phyloP scores from a whole-genome alignment of 129 eudicot species.

The Dittrichia graveolens region DNA sequence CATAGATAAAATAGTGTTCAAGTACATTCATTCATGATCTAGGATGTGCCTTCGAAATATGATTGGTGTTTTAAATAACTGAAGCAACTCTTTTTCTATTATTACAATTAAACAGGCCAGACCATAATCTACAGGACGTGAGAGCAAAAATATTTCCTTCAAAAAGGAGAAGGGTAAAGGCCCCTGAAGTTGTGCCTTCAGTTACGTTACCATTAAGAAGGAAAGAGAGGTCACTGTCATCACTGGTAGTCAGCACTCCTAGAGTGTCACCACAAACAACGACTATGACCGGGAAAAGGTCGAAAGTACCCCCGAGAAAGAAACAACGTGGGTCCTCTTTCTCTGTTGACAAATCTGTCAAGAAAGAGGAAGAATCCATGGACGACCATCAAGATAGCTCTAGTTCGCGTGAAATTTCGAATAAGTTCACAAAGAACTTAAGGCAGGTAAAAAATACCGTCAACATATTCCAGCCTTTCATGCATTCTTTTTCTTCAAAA shows the following conservation, averaged over 20 bases:
- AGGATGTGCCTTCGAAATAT: not conserved
- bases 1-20: conserved; percentile 7
- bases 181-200: conserved; percentile 61
- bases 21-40: not conserved
- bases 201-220: conserved; percentile 64
- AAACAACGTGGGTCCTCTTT: conserved; percentile 59
- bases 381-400: conserved; percentile 75
- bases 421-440: conserved; percentile 59
- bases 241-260: conserved; percentile 77
- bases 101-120: conserved; percentile 63
- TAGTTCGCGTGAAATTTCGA: conserved; percentile 63
- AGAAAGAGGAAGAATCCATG: conserved; percentile 66
- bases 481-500: conserved; percentile 22
- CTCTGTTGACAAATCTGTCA: conserved; percentile 59
- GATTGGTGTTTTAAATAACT: conserved; percentile 2
- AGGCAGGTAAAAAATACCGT: conserved; percentile 56
- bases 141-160: conserved; percentile 78
- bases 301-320: conserved; percentile 63
- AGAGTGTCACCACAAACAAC: conserved; percentile 60
- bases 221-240: conserved; percentile 87
- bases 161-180: conserved; percentile 62
- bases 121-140: conserved; percentile 75
- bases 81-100: not conserved
- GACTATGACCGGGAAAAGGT: conserved; percentile 71
- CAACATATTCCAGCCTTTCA: not conserved